Conservation (phyloP, 495 filamentous ascomycete species). For the Bacidia rubella region DNA sequence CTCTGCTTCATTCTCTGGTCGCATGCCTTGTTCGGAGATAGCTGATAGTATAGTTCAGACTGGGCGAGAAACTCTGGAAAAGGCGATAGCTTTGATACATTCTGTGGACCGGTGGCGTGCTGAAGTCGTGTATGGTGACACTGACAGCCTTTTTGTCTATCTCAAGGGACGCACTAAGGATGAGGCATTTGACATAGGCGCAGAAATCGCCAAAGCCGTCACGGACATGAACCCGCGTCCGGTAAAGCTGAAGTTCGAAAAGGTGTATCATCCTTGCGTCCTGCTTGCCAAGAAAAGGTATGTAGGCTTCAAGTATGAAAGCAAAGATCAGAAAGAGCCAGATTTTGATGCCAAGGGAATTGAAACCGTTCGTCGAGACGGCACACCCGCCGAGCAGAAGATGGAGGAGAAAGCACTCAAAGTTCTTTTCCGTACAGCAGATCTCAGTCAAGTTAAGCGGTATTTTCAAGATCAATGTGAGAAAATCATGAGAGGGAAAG, state of each 20-base stretch:
- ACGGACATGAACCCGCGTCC: conserved; percentile 86
- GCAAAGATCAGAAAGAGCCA: conserved; percentile 58
- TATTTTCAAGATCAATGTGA: conserved; percentile 86
- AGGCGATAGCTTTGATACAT: conserved; percentile 85
- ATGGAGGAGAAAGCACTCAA: conserved; percentile 92
- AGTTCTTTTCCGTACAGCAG: conserved; percentile 76
- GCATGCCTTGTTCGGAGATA: conserved; percentile 97
- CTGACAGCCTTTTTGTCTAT: conserved; percentile 89
- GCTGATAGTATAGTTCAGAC: conserved; percentile 97
- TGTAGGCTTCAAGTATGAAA: conserved; percentile 94
- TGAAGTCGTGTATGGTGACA: conserved; percentile 96
- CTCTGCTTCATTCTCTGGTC: conserved; percentile 84
- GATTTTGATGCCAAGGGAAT: conserved; percentile 98
- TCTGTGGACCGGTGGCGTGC: conserved; percentile 76
- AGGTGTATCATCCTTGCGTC: conserved; percentile 90
- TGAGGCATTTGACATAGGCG: conserved; percentile 82
- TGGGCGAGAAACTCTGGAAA: conserved; percentile 85
- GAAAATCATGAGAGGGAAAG: conserved; percentile 81
- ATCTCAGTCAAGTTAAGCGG: conserved; percentile 76
- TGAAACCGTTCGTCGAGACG: conserved; percentile 89
- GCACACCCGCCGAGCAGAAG: conserved; percentile 89
- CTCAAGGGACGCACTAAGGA: conserved; percentile 75
- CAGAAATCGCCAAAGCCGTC: conserved; percentile 81
- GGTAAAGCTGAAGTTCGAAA: conserved; percentile 95
- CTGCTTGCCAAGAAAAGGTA: conserved; percentile 95